These are phyloP conservation scores for Ophiostoma pallidulum DNA, from an alignment of 2,329 filamentous ascomycete species.

Conservation along the genomic window DNA sequence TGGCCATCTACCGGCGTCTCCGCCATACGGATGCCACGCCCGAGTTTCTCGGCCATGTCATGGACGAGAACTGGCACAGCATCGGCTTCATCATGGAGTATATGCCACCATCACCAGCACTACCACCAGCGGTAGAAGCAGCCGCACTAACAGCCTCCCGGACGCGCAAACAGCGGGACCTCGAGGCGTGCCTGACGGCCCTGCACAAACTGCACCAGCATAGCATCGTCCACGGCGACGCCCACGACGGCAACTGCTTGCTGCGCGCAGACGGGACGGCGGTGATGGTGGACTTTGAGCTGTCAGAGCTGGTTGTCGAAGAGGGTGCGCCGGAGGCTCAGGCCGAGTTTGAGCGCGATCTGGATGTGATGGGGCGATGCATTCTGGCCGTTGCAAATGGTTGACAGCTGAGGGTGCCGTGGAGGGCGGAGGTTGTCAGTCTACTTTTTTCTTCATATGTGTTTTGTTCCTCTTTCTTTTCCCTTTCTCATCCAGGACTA, in stretches of 20 bases:
- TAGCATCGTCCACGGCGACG: constrained; percentile 14
- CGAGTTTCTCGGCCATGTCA: constrained; percentile 12
- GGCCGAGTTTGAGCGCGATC: constrained; percentile 10
- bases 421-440: too few relatives aligned
- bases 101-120: background rate
- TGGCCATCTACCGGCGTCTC: constrained; percentile 9
- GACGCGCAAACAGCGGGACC: background rate
- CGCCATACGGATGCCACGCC: constrained; percentile 7
- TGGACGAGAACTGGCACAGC: background rate
- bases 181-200: constrained; percentile 8
- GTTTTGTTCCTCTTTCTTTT: too few relatives aligned
- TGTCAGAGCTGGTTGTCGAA: constrained; percentile 6
- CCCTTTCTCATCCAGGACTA: too few relatives aligned
- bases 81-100: constrained; percentile 15
- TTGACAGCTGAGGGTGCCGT: too few relatives aligned
- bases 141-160: too few relatives aligned
- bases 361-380: constrained; percentile 12
- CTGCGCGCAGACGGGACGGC: constrained; percentile 11
- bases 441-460: too few relatives aligned
- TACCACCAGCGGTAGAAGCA: background rate
- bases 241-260: constrained; percentile 17
- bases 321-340: too few relatives aligned
- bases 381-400: background rate
- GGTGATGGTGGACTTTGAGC: constrained; percentile 17
- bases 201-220: constrained; percentile 13